Base-by-base conservation (phyloP, 805 yeast genomes). In the Clavispora carvajalis region DNA sequence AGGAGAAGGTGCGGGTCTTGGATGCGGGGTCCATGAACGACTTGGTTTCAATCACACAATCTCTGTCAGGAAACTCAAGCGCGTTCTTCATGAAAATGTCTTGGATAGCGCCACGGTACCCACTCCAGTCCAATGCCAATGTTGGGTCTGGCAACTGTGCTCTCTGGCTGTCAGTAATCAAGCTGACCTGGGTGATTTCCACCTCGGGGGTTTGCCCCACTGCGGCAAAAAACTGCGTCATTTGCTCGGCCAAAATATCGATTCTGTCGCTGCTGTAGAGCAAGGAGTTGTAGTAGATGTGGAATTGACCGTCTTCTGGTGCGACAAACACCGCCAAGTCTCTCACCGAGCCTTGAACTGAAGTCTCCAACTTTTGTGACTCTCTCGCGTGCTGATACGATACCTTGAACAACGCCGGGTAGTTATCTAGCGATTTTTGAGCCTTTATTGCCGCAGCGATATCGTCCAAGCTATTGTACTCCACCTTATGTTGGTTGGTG, bases 61-160 rank as follows among this genome's bases (percentile, higher is more conserved):
- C 73, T 58, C 95, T 77, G 24, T 86, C 89, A 3, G 99, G 99
- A 59, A 77, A 80, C 51, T 74, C 74, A 34, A 73, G 79, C 11
- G 99, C 96, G 58, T 93, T 95, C 43, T 74, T 79, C 63, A 85
- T 82, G 64, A 93, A 93, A 33, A 93, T 90, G 55, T 93, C 99
- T 57, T 93, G 99, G 53, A 93, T 95, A 12, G 98, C 90, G 34
- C 99, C 99, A 50, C 95, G 76, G 63, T 79, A 93, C 22, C 84
- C 85, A 31, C 81, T 71, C 97, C 97, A 93, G 63, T 89, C 95
- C 48, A 93, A 72, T 53, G 89, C 84, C 8, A 68, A 60, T 7
- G 88, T 85, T 33, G 99, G 98, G 59, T 90, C 90, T 6, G 99
- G 99, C 41, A 95, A 69, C 2, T 71, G 63, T 0, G 60, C 47